A percentile compares a stretch with the other conserved stretches of the same genome.
Evolutionary conservation across 2,329 filamentous ascomycete genomes (phyloP).

Genomic region (Alternaria sp.): DNA sequence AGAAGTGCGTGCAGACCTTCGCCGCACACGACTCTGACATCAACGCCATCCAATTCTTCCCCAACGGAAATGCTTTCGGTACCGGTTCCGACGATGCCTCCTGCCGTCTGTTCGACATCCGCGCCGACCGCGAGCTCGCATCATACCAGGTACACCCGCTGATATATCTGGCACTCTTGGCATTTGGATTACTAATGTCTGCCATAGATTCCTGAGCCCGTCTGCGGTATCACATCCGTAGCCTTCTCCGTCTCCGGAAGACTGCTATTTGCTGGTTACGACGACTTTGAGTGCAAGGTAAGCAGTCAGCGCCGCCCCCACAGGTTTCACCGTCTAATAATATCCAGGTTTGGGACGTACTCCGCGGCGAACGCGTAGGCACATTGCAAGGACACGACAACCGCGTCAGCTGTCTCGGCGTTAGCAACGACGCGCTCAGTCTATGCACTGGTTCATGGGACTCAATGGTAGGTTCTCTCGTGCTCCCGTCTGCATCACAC

Average conservation of each 20-base stretch:
- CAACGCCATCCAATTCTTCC: slow-evolving; percentile 99
- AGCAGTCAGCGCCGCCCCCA: slow-evolving; percentile 36
- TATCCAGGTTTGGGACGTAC: slow-evolving; percentile 93
- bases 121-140: slow-evolving; percentile 82
- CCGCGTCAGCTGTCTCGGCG: slow-evolving; percentile 96
- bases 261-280: slow-evolving; percentile 94
- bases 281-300: slow-evolving; percentile 99
- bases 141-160: slow-evolving; percentile 58
- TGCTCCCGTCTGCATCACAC: background rate
- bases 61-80: slow-evolving; percentile 96
- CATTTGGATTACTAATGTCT: slow-evolving; percentile 33
- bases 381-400: slow-evolving; percentile 98
- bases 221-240: slow-evolving; percentile 97
- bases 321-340: slow-evolving; percentile 47
- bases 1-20: slow-evolving; percentile 98
- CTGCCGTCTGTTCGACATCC: slow-evolving; percentile 96
- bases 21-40: slow-evolving; percentile 98
- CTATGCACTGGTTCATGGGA: slow-evolving; percentile 99
- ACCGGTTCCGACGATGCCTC: slow-evolving; percentile 98
- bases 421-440: slow-evolving; percentile 99
- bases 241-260: slow-evolving; percentile 96
- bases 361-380: slow-evolving; percentile 94
- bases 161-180: background rate
- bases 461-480: slow-evolving; percentile 77
- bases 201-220: slow-evolving; percentile 88